phyloP scores from a whole-genome alignment of 2,329 filamentous ascomycete genomes.

The Botrytis aclada region DNA sequence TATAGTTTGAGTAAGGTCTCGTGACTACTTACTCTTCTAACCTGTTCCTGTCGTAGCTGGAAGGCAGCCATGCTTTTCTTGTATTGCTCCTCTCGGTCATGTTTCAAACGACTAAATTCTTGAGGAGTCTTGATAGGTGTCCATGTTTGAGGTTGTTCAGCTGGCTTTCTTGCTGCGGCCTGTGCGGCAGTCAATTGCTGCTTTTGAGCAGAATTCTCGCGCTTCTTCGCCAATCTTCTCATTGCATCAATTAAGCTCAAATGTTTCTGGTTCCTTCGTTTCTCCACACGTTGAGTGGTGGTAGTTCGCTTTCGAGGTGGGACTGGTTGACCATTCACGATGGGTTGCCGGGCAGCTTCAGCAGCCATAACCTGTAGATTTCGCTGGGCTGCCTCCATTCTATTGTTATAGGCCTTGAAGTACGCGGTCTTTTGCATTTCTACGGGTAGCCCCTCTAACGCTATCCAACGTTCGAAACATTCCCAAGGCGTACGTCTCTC shows the following conservation, averaged over 20 bases:
- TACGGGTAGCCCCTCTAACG: conserved; percentile 81
- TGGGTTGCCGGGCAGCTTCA: conserved; percentile 34
- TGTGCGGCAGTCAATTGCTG: conserved; percentile 76
- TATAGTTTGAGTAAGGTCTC: background rate
- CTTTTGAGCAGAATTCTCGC: conserved; percentile 81
- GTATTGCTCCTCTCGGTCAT: conserved; percentile 74
- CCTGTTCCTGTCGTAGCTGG: conserved; percentile 41
- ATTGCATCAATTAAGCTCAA: conserved; percentile 89
- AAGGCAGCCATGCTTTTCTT: conserved; percentile 56
- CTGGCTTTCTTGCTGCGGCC: conserved; percentile 77
- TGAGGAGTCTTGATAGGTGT: conserved; percentile 63
- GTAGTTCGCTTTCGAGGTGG: conserved; percentile 66
- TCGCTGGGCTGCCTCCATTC: conserved; percentile 59
- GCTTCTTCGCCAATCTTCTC: conserved; percentile 92
- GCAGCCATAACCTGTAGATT: conserved; percentile 42
- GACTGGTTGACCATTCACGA: conserved; percentile 46
- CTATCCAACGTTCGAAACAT: conserved; percentile 96
- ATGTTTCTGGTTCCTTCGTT: conserved; percentile 81
- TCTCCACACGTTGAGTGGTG: conserved; percentile 79
- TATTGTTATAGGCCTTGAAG: conserved; percentile 69
- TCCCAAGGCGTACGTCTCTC: conserved; percentile 96
- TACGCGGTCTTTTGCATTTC: conserved; percentile 97
- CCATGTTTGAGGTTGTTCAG: conserved; percentile 57
- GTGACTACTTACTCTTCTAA: conserved; percentile 50
- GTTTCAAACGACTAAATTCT: conserved; percentile 86